Evolutionary conservation across 2,329 filamentous ascomycete species (phyloP), one percentile per base, ranked within the genome.

Genomic region (Cercospora brassicicola): DNA sequence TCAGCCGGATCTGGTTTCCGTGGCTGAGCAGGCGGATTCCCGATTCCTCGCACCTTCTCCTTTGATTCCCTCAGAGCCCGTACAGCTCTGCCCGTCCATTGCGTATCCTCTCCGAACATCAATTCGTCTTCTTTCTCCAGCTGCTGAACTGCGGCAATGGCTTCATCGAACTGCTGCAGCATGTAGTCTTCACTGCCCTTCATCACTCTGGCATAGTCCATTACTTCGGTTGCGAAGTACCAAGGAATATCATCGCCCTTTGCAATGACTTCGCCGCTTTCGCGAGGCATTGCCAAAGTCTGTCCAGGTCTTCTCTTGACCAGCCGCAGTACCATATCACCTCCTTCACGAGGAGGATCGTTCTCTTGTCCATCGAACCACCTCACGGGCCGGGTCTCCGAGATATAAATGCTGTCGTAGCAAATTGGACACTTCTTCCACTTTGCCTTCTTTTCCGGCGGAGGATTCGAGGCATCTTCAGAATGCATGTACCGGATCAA

Each of bases 361-460:
- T 89, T 90, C 80, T 98, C 94, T 79, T 97, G 93, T 0, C 93
- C 94, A 45, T 88, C 87, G 75, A 97, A 97, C 86, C 95, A 97
- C 59, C 94, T 88, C 23, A 97, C 94, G 1, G 95, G 93, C 59
- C 92, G 86, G 23, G 91, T 92, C 71, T 99, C 95, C 8, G 92
- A 90, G n/a, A 94, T 86, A 77, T 95, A 96, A n/a, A 99, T 88
- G 59, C 87, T 89, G 78, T 99, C 95, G 82, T 92, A 95, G 79
- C 95, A 99, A 36, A 99, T 94, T 0, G 95, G 94, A 74, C 95
- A 99, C 78, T 96, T 97, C 82, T 96, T 96, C 87, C 92, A 97
- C 64, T 91, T 86, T 31, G 90, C 84, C 74, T 87, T 90, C 81
- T 90, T 94, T 70, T 90, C 89, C 0, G 85, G 85, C 1, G 82